Evolutionary conservation across 2,329 filamentous ascomycete species (phyloP), one percentile per base, ranked within the genome.

Genomic region (Paracoccidioides brasiliensis): DNA sequence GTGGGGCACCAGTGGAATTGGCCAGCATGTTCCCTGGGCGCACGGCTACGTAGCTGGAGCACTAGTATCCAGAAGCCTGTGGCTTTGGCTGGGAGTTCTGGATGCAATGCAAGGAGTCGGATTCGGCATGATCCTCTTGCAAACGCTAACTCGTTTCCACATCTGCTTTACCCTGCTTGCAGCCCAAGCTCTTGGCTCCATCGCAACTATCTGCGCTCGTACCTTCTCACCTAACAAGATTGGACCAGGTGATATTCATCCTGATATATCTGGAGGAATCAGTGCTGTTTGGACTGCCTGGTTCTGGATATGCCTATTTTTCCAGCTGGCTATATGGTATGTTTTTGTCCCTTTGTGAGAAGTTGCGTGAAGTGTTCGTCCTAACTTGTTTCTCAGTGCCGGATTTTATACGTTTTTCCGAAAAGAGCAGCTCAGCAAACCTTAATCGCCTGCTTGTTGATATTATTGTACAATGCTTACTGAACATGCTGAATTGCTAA

Each of bases 71-170:
- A 74, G 82, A 44, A 70, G 73, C 55, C 68, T 85, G 4, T 85
- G 83, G 82, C 73, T 85, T 9, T 86, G 82, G 82, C 76, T 86
- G 0, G 83, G 83, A 43, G 75, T 84, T 4, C 72, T 85, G 8
- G 83, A 86, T 61, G 76, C 80, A 8, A 69, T 85, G 5, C 83
- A 86, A 65, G 81, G 81, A 42, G 78, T 85, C 1, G 83, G 83
- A 2, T 78, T 85, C 55, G 83, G 83, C 54, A 85, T 85, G 81
- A 80, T 85, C 53, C 71, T 86, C 4, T 68, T 85, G 44, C 80
- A 83, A 64, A 85, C 82, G 0, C 68, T 84, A 60, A 85, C 82
- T 0, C 72, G 83, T 22, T 76, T 83, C 65, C 83, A 86, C 63
- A 81, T 85, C 56, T 75, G 57, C 30, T 59, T 59, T 15, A 56